Percentiles rank a stretch among this genome's conserved stretches.
Evolutionary conservation across 225 moss, liverwort and hornwort genomes (phyloP).

Genomic region (Thuidium tamariscinum): DNA sequence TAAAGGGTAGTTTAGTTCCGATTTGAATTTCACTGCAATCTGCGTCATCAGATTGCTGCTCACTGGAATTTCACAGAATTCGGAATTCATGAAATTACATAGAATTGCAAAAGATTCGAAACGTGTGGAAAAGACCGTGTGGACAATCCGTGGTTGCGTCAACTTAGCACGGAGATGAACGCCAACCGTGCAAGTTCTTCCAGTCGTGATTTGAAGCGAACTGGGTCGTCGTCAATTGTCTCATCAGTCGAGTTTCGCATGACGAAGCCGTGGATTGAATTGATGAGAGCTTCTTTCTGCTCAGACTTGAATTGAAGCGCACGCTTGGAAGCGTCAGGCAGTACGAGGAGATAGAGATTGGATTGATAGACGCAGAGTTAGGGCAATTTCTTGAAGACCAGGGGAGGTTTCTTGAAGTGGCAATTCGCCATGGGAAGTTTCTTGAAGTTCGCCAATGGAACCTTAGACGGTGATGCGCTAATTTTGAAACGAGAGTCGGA

Average conservation of each 20-base stretch:
- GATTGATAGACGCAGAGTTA: background rate
- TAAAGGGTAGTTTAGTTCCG: too few relatives aligned
- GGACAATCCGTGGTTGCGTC: background rate
- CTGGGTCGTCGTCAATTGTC: background rate
- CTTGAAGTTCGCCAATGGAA: background rate
- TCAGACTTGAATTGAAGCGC: background rate
- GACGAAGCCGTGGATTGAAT: background rate
- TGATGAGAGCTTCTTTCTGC: too few relatives aligned
- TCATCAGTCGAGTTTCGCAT: background rate
- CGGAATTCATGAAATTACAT: background rate
- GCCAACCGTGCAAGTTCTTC: background rate
- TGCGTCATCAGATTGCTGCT: background rate
- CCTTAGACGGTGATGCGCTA: background rate
- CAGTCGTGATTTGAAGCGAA: background rate
- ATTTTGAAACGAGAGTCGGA: background rate
- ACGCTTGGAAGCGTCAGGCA: background rate
- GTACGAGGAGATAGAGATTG: background rate
- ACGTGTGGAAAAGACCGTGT: background rate
- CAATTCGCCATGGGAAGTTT: constrained; percentile 1
- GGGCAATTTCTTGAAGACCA: background rate
- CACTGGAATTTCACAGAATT: background rate
- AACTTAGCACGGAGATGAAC: background rate
- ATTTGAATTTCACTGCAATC: background rate
- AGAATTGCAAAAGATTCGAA: background rate
- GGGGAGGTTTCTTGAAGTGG: background rate